These are phyloP conservation scores for Nymphaea thermarum DNA, from an alignment of 164 flowering plant genomes.

Conservation along the genomic window DNA sequence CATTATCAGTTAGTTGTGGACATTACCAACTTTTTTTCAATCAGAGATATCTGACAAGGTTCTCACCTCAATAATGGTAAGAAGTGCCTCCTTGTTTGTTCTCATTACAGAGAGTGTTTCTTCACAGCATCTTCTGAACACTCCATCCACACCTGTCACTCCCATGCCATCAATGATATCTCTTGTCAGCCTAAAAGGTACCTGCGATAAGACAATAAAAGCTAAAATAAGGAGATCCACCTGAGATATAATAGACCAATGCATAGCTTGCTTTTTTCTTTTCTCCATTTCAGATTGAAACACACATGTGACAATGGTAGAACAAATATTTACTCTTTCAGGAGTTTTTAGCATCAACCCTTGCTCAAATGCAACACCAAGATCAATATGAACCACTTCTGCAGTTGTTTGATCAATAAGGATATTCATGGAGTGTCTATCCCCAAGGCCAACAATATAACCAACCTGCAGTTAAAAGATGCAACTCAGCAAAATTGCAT, in stretches of 20 bases:
- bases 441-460: constrained; percentile 97
- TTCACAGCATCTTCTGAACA: constrained; percentile 93
- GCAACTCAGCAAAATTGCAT: not conserved
- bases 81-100: constrained; percentile 88
- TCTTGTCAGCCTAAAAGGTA: constrained; percentile 96
- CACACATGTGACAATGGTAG: not conserved
- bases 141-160: constrained; percentile 90
- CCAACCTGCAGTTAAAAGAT: constrained; percentile 57
- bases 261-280: too few species aligned
- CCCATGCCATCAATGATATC: constrained; percentile 98
- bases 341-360: constrained; percentile 99
- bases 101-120: constrained; percentile 95
- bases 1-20: constrained; percentile 2
- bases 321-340: constrained; percentile 51
- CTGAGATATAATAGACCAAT: not conserved
- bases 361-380: constrained; percentile 99
- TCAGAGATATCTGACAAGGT: not conserved
- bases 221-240: too few species aligned
- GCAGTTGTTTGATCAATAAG: constrained; percentile 90
- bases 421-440: constrained; percentile 93
- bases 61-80: constrained; percentile 86
- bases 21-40: too few species aligned
- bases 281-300: too few species aligned
- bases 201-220: constrained; percentile 24
- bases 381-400: constrained; percentile 98